Evolutionary conservation across 331 rosid genomes (phyloP).

Genomic region (Ulmus americana): DNA sequence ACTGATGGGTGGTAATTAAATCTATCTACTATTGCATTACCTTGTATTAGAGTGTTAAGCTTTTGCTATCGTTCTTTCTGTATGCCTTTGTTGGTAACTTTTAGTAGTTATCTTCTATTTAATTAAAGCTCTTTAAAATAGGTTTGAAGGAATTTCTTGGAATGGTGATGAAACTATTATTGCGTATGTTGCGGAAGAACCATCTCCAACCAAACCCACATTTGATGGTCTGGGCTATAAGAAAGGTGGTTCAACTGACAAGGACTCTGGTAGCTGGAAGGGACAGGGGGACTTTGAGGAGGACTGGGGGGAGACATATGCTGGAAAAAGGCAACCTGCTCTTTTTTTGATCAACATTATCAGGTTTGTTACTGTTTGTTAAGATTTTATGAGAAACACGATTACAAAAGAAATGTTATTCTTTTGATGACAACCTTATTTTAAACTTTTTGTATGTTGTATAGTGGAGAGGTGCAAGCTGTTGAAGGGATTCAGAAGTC

Average conservation of each 20-base stretch:
- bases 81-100: background rate
- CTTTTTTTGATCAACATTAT: conserved; percentile 57
- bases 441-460: conserved; percentile 10
- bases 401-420: conserved; percentile 10
- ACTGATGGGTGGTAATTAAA: conserved; percentile 67
- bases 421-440: conserved; percentile 11
- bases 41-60: background rate
- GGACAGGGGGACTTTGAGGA: conserved; percentile 89
- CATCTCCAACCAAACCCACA: conserved; percentile 66
- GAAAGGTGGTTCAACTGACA: conserved; percentile 48
- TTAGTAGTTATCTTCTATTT: background rate
- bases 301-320: conserved; percentile 92
- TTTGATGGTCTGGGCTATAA: conserved; percentile 60
- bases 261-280: conserved; percentile 71
- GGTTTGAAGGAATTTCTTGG: conserved; percentile 98
- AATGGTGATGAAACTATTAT: conserved; percentile 59
- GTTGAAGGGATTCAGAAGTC: conserved; percentile 63
- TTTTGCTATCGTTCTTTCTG: background rate
- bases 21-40: too few relatives aligned
- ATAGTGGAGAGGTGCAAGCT: conserved; percentile 71
- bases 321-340: conserved; percentile 88
- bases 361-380: conserved; percentile 39
- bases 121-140: conserved; percentile 19
- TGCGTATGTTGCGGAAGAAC: conserved; percentile 90
- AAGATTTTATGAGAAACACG: conserved; percentile 12